phyloP scores from a whole-genome alignment of 2,329 filamentous ascomycete genomes.

The Myriangium duriaei region DNA sequence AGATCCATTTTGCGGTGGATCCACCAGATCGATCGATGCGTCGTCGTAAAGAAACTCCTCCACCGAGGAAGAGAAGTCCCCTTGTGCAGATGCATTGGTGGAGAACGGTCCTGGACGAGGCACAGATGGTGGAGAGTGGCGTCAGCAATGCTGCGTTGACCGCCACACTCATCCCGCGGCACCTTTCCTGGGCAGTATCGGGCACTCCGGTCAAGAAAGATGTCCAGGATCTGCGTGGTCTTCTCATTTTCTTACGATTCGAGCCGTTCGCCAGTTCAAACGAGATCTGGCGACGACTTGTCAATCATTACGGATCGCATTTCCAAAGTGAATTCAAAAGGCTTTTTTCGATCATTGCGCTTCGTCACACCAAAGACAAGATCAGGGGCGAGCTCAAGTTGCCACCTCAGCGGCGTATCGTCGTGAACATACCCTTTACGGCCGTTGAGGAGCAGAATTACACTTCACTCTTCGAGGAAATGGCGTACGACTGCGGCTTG shows the following conservation, averaged over 20 bases:
- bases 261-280: conserved; percentile 58
- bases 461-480: conserved; percentile 57
- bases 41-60: conserved; percentile 40
- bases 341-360: conserved; percentile 58
- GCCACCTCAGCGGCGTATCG: conserved; percentile 71
- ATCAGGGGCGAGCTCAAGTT: conserved; percentile 68
- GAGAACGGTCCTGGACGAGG: conserved; percentile 62
- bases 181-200: conserved; percentile 85
- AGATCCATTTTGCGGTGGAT: conserved; percentile 63
- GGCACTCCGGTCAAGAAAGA: conserved; percentile 80
- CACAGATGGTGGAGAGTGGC: conserved; percentile 88
- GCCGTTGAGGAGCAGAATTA: conserved; percentile 88
- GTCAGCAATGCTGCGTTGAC: conserved; percentile 72
- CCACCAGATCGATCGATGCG: conserved; percentile 61
- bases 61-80: conserved; percentile 57
- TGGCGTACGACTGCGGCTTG: conserved; percentile 59
- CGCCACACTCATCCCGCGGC: conserved; percentile 64
- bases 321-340: conserved; percentile 53
- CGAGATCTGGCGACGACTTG: conserved; percentile 56
- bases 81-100: conserved; percentile 77
- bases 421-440: conserved; percentile 83
- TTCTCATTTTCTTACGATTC: conserved; percentile 69
- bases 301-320: conserved; percentile 25
- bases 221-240: conserved; percentile 63
- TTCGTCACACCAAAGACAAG: conserved; percentile 75